Evolutionary conservation across 2,329 filamentous ascomycete species (phyloP).

Genomic region (Ceratocystiopsis minuta): DNA sequence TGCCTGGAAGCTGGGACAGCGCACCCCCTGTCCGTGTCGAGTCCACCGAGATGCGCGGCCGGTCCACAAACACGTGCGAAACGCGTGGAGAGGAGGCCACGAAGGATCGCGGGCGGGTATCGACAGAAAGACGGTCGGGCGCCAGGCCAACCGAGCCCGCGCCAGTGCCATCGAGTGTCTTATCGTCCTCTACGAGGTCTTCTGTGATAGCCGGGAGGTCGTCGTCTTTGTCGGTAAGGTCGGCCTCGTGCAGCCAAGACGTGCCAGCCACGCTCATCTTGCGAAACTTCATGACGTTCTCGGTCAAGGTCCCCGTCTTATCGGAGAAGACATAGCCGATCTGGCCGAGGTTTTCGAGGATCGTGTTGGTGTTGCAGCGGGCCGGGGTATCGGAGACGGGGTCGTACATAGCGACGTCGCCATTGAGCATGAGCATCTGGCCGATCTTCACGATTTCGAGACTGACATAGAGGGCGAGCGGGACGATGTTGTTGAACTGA

Average conservation of each 20-base stretch:
- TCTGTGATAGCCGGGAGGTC: background rate
- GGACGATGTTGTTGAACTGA: slow-evolving; percentile 94
- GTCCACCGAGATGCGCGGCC: background rate
- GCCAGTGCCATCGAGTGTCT: too few relatives aligned
- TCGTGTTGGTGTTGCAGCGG: slow-evolving; percentile 81
- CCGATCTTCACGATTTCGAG: slow-evolving; percentile 74
- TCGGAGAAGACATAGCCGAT: slow-evolving; percentile 83
- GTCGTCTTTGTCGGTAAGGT: slow-evolving; percentile 30
- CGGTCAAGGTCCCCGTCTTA: slow-evolving; percentile 85
- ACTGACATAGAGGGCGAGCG: slow-evolving; percentile 77
- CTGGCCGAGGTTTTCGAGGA: slow-evolving; percentile 85
- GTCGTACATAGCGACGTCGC: slow-evolving; percentile 83
- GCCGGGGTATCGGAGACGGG: slow-evolving; percentile 68
- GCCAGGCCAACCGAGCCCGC: too few relatives aligned
- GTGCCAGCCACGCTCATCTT: slow-evolving; percentile 82
- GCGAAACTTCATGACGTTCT: slow-evolving; percentile 90
- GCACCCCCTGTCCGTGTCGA: background rate
- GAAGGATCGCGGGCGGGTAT: too few relatives aligned
- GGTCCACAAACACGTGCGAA: too few relatives aligned
- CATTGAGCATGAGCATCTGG: slow-evolving; percentile 59
- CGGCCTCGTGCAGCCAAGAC: slow-evolving; percentile 70
- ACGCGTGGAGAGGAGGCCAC: too few relatives aligned
- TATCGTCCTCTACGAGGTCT: background rate
- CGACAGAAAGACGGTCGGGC: too few relatives aligned
- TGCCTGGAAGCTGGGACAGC: slow-evolving; percentile 3